These are phyloP conservation scores for Hymenotorrendiella dingleyae DNA, from an alignment of 2,329 filamentous ascomycete species.

Conservation along the genomic window DNA sequence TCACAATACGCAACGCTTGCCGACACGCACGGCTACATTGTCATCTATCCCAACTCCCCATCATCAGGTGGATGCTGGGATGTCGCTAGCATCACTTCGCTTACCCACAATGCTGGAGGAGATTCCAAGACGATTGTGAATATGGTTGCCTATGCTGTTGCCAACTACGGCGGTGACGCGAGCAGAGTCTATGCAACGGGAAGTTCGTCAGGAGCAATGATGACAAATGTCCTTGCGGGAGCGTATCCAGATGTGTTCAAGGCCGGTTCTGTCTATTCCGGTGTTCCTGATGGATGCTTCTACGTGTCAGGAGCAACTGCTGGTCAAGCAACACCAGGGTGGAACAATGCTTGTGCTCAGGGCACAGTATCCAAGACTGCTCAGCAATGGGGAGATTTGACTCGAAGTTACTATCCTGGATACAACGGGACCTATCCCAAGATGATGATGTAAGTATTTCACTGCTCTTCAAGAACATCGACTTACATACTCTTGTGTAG, in stretches of 20 bases:
- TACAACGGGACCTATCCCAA: constrained; percentile 7
- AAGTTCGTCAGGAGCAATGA: constrained; percentile 37
- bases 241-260: constrained; percentile 38
- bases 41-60: constrained; percentile 51
- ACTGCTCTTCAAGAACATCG: not conserved
- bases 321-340: constrained; percentile 21
- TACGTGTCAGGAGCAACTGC: constrained; percentile 35
- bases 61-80: constrained; percentile 54
- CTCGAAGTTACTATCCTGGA: constrained; percentile 4
- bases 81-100: constrained; percentile 40
- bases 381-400: constrained; percentile 9
- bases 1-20: constrained; percentile 46
- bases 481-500: not conserved
- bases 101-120: constrained; percentile 51
- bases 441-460: constrained; percentile 7
- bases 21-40: constrained; percentile 50
- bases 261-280: constrained; percentile 37
- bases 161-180: constrained; percentile 45
- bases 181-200: constrained; percentile 50
- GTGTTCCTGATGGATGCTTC: constrained; percentile 39
- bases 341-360: constrained; percentile 47
- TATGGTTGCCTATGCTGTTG: constrained; percentile 52
- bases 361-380: constrained; percentile 8
- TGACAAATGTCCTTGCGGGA: constrained; percentile 41
- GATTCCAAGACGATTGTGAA: constrained; percentile 51